Conservation (phyloP, 768 basidiomycete species). For the Mycena epipterygia region DNA sequence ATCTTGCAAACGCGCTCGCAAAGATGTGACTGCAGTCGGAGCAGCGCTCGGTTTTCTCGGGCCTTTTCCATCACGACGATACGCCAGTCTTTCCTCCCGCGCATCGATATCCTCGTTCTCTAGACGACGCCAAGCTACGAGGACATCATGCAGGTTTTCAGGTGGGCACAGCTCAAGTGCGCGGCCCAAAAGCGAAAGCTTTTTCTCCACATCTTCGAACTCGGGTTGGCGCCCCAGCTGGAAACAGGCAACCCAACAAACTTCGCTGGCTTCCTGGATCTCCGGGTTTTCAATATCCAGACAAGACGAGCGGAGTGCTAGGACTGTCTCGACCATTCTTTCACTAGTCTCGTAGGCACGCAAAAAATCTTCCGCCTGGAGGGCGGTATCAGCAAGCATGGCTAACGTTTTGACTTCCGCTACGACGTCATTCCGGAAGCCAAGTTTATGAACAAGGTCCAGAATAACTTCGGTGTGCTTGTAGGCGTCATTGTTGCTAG, state of each 20-base stretch:
- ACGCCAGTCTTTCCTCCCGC: conserved; percentile 59
- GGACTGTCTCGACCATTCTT: conserved; percentile 76
- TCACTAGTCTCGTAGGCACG: conserved; percentile 80
- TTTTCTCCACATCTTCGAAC: conserved; percentile 75
- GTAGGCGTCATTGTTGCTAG: conserved; percentile 88
- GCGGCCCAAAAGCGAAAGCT: conserved; percentile 79
- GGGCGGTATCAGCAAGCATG: conserved; percentile 92
- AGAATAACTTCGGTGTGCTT: conserved; percentile 93
- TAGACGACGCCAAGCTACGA: conserved; percentile 80
- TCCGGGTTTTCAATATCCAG: conserved; percentile 52
- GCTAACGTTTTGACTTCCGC: conserved; percentile 87
- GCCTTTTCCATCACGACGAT: conserved; percentile 42
- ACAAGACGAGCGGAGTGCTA: conserved; percentile 57
- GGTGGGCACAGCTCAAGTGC: conserved; percentile 90
- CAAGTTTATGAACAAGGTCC: conserved; percentile 91
- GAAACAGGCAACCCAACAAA: conserved; percentile 93
- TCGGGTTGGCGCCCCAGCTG: conserved; percentile 89
- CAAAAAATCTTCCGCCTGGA: conserved; percentile 84
- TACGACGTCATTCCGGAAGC: conserved; percentile 77
- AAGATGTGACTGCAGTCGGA: conserved; percentile 61
- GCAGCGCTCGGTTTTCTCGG: conserved; percentile 35
- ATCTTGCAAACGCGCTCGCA: conserved; percentile 73
- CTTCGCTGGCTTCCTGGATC: conserved; percentile 75
- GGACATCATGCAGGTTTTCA: conserved; percentile 82
- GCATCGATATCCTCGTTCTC: conserved; percentile 74